These are phyloP conservation scores for Skeletonema menzelii DNA, from an alignment of 108 stramenopile species.

Conservation along the genomic window DNA sequence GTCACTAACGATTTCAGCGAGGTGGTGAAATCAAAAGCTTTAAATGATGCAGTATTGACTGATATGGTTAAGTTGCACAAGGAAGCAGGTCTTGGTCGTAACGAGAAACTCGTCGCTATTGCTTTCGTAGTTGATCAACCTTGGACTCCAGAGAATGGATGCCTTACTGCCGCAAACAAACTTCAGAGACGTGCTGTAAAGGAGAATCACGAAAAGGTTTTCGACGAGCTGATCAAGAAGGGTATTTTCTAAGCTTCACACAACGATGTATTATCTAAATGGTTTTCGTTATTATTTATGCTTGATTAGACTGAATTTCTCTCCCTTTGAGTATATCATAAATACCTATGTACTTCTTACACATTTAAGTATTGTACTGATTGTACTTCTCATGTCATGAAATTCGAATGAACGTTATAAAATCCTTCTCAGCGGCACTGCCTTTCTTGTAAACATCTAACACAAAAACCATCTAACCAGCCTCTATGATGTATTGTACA, in stretches of 20 bases:
- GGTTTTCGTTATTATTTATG: not conserved
- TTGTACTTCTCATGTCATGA: no score
- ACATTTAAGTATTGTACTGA: not conserved
- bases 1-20: constrained; percentile 57
- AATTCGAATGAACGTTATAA: no score
- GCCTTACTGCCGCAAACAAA: constrained; percentile 89
- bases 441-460: not conserved
- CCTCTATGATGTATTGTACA: no score
- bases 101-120: constrained; percentile 75
- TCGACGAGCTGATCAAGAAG: constrained; percentile 67
- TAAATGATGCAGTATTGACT: constrained; percentile 71
- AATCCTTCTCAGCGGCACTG: no score
- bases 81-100: constrained; percentile 71
- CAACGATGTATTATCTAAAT: not conserved
- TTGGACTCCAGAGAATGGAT: constrained; percentile 91
- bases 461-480: not conserved
- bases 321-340: no score
- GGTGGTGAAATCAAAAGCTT: constrained; percentile 61
- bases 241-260: constrained; percentile 61
- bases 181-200: constrained; percentile 79
- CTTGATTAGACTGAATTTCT: not conserved
- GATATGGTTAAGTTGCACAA: constrained; percentile 68
- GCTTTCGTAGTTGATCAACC: constrained; percentile 59
- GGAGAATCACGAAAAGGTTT: constrained; percentile 62
- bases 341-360: no score